These are phyloP conservation scores for Spiraea crenata DNA, from an alignment of 331 rosid genomes.

Conservation along the genomic window DNA sequence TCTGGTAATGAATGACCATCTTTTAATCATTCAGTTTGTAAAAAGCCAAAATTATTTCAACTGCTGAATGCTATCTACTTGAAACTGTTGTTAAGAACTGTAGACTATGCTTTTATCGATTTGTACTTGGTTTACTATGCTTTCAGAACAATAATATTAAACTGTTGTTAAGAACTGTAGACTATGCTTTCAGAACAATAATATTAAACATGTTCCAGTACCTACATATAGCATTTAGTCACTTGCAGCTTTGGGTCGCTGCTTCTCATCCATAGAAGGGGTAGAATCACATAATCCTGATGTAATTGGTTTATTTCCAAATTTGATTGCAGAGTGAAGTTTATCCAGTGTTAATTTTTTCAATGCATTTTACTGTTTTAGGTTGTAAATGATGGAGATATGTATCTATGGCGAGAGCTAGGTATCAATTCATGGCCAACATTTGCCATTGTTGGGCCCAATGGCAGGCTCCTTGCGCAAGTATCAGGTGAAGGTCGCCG, in stretches of 20 bases:
- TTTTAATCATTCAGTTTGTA: conserved; percentile 4
- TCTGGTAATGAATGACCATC: conserved; percentile 1
- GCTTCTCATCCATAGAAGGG: not conserved
- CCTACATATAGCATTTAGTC: too few species aligned
- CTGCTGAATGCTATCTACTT: too few species aligned
- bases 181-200: too few species aligned
- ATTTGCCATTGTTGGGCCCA: conserved; percentile 80
- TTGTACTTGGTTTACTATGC: too few species aligned
- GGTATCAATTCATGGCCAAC: conserved; percentile 99
- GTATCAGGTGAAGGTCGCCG: conserved; percentile 88
- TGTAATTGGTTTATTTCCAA: not conserved
- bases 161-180: too few species aligned
- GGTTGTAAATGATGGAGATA: conserved; percentile 98
- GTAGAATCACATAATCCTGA: not conserved
- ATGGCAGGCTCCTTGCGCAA: conserved; percentile 87
- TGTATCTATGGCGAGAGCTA: conserved; percentile 87
- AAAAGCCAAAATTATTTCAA: not conserved
- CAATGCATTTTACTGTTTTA: conserved; percentile 23
- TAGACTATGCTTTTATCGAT: too few species aligned
- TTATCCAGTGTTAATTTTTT: not conserved
- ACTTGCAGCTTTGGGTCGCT: not conserved
- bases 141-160: too few species aligned
- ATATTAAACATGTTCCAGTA: too few species aligned
- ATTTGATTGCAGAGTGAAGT: conserved; percentile 4
- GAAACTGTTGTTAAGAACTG: too few species aligned